These are phyloP conservation scores for Eucalyptus lansdowneana DNA, from an alignment of 345 rosid species.

Conservation along the genomic window DNA sequence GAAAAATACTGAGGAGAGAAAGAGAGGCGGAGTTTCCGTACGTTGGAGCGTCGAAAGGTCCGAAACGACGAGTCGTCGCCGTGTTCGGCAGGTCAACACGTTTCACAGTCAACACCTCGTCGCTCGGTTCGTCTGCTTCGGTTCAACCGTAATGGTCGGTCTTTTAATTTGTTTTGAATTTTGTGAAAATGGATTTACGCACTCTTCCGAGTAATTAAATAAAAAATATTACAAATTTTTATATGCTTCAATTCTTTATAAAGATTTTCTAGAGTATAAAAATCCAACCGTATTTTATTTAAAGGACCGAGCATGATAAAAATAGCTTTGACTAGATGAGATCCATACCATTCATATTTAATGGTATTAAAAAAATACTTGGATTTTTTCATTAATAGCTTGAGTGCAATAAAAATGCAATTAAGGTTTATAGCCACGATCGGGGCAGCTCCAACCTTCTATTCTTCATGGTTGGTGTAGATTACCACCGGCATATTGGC, in stretches of 20 bases:
- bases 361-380: not conserved
- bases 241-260: not conserved
- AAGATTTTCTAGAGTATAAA: not conserved
- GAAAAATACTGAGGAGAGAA: not conserved
- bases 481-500: not conserved
- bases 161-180: not conserved
- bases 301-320: not conserved
- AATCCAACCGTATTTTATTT: fast-evolving
- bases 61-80: not conserved
- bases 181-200: not conserved
- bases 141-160: not conserved
- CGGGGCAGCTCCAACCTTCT: not conserved
- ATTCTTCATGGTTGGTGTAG: not conserved
- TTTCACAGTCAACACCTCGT: not conserved
- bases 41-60: not conserved
- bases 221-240: not conserved
- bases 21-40: not conserved
- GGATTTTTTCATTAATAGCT: not conserved
- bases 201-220: not conserved
- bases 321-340: not conserved
- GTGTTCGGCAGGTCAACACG: not conserved
- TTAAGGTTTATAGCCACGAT: not conserved
- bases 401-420: not conserved
- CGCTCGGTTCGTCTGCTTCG: not conserved
- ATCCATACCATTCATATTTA: not conserved